Evolutionary conservation across 257 asterid species (phyloP).

Genomic region (Solanum pennellii): DNA sequence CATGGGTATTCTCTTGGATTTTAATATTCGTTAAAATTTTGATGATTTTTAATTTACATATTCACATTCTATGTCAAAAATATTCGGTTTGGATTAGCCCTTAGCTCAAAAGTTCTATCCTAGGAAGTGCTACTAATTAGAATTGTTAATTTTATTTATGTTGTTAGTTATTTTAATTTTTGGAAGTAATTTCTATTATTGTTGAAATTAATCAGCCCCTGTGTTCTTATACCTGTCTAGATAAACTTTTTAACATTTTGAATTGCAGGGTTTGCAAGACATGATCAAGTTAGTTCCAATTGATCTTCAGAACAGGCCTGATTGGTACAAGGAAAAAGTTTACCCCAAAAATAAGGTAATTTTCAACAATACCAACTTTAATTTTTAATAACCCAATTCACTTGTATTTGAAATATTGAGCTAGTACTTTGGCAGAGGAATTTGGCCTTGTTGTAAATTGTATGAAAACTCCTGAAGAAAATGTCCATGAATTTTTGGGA

Average conservation of each 20-base stretch:
- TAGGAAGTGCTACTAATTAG: not conserved
- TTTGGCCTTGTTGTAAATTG: too few species aligned
- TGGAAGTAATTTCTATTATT: not conserved
- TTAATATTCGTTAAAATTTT: too few species aligned
- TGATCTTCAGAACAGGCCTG: slow-evolving; percentile 18
- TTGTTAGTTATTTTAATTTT: not conserved
- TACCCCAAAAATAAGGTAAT: slow-evolving; percentile 28
- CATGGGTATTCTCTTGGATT: too few species aligned
- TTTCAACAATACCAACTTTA: too few species aligned
- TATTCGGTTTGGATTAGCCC: not conserved
- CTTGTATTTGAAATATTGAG: too few species aligned
- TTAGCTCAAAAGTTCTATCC: not conserved
- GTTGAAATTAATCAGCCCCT: not conserved
- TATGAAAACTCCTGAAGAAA: too few species aligned
- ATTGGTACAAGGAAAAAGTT: slow-evolving; percentile 50
- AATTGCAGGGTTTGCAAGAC: slow-evolving; percentile 25
- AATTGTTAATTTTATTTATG: not conserved
- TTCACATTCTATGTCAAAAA: not conserved
- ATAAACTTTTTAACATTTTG: not conserved
- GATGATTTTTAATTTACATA: too few species aligned
- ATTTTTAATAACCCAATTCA: too few species aligned
- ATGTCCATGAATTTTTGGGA: too few species aligned
- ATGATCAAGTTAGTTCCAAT: too few species aligned
- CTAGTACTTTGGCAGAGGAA: too few species aligned
- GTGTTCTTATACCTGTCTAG: too few species aligned